Evolutionary conservation across 768 basidiomycete species (phyloP).

Genomic region (Lentinula sp.): DNA sequence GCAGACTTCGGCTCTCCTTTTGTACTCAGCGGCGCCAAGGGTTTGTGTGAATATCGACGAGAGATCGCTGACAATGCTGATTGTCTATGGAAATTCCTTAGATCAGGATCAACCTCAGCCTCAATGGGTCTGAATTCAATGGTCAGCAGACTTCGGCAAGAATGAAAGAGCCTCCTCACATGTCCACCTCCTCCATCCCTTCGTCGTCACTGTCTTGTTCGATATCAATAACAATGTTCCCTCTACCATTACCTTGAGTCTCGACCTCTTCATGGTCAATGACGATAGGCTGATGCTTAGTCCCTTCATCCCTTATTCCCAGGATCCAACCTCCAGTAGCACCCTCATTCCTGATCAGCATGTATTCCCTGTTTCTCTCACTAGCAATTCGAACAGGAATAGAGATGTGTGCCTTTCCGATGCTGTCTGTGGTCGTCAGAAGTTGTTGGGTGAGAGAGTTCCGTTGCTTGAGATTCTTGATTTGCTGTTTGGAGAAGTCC

Average conservation of each 20-base stretch:
- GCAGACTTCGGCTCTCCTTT: slow-evolving; percentile 27
- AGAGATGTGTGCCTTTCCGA: slow-evolving; percentile 82
- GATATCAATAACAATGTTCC: slow-evolving; percentile 43
- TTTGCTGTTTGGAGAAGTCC: slow-evolving; percentile 96
- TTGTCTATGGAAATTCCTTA: slow-evolving; percentile 53
- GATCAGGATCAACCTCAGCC: slow-evolving; percentile 46
- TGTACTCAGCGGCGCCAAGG: slow-evolving; percentile 21
- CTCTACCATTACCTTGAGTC: slow-evolving; percentile 13
- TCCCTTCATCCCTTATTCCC: slow-evolving; percentile 85
- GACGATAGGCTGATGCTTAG: slow-evolving; percentile 77
- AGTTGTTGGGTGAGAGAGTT: slow-evolving; percentile 93
- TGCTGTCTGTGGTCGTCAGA: slow-evolving; percentile 84
- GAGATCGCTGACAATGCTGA: slow-evolving; percentile 59
- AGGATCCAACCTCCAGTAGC: slow-evolving; percentile 90
- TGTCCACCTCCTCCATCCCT: slow-evolving; percentile 79
- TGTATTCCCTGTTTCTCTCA: slow-evolving; percentile 90
- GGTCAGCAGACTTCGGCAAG: background rate
- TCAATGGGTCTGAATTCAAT: slow-evolving; percentile 24
- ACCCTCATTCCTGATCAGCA: slow-evolving; percentile 90
- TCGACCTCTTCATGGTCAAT: slow-evolving; percentile 59
- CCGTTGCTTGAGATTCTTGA: slow-evolving; percentile 81
- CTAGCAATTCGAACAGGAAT: slow-evolving; percentile 95
- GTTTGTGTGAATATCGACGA: slow-evolving; percentile 38
- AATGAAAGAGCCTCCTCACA: slow-evolving; percentile 45
- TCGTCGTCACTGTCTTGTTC: slow-evolving; percentile 46